Base-by-base conservation (phyloP, 1,284 basidiomycete genomes). In the Microbotryum scabiosae region DNA sequence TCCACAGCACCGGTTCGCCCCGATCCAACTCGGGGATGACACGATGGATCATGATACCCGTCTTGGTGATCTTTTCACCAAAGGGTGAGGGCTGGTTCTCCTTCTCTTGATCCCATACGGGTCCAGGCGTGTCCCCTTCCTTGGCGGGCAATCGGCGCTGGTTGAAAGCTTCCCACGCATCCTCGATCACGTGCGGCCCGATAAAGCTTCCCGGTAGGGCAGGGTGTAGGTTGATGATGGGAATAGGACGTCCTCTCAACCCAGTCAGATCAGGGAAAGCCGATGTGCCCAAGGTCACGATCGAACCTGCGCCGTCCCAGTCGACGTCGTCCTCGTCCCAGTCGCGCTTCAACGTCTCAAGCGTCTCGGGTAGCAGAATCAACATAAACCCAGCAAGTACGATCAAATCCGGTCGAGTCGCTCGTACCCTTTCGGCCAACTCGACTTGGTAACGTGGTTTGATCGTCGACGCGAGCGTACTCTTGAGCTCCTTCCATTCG, bases 381-480 rank as follows among this genome's bases (percentile, higher is more conserved):
- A 97, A 92, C 94, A 98, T 97, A 87, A 91, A 98, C 0, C 94
- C 96, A 0, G 94, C 94, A 28, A 97, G 80, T 3, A 98, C 88
- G 60, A 97, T 82, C 21, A 96, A 74, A 74, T 97, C 89, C 0
- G 94, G 94, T 41, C 79, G 76, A 28, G 72, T 74, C 2, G 72
- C 72, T 26, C 88, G 72, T 10, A 97, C 85, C 57, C 84, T 79
- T 21, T 81, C 77, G 2, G 90, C 92, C 6, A 98, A 82, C 70
- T 88, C 87, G 16, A 78, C 78, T 72, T 98, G 93, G 75, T 97
- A 98, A 28, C 25, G 30, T 23, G 51, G 51, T 52, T 52, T 52
- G 30, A 52, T 32, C 32, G 14, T 52, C 12, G 23, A 26, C 4
- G 51, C 30, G n/a, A 52, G 56, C 56, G 5, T 43, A 25, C 16